Evolutionary conservation across 306 rosid species (phyloP), one percentile per base, ranked within the genome.

Genomic region (Gleditsia sinensis): DNA sequence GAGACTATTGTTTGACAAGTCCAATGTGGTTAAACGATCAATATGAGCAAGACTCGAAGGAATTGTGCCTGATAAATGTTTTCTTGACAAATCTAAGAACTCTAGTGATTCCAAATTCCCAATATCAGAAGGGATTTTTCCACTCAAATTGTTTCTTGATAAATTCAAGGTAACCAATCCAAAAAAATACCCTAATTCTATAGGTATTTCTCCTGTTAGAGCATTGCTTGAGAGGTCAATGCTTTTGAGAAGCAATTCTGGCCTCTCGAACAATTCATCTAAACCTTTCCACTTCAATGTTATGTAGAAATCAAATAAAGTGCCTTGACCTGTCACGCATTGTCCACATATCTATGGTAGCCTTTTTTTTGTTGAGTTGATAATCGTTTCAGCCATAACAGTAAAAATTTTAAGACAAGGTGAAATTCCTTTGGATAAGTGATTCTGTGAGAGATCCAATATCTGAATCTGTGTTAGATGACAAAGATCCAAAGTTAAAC

Each of bases 51-150:
- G 36, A 23, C 61, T 7, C 5, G 24, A 0, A 46, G 78, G 78
- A 48, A 60, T 73, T 19, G 9, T 0, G 28, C 58, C 46, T 24
- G 3, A 43, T 5, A 72, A 72, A 42, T 43, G 24, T 25, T 74
- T 74, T 30, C 62, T 46, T 8, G 71, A 74, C 62, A 74, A n/a
- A 43, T 74, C 78, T 6, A 61, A 34, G 65, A 50, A 49, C 34
- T 61, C 13, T 9, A 50, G 12, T 1, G 1, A n/a, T 50, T 50
- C 24, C 48, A 74, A 49, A 4, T 12, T 60, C 37, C 71, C 71
- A 32, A 74, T 60, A 4, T 48, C 12, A 7, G 51, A 36, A 21
- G 60, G 21, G 0, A 74, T 74, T 48, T 61, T 6, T 43, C 76
- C 48, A 13, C 48, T 10, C 48, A n/a, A n/a, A 42, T 42, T 42